A percentile compares a stretch with the other conserved stretches of the same genome.
Conservation (phyloP, 768 basidiomycete species). For the Termitomyces sp. region DNA sequence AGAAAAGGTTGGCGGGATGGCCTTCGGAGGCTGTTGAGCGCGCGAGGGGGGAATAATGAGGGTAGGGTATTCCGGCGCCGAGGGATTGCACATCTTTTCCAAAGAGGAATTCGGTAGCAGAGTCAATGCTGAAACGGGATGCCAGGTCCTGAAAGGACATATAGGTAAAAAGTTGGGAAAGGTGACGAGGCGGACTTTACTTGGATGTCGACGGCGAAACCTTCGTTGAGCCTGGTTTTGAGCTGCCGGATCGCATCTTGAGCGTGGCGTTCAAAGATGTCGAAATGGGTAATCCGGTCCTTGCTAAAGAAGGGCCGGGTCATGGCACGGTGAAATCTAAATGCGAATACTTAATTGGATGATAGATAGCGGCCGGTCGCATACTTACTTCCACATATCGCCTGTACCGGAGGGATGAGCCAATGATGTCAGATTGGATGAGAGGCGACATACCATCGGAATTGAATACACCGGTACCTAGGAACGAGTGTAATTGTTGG, state of each 20-base stretch:
- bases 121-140: slow-evolving; percentile 57
- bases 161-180: background rate
- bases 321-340: slow-evolving; percentile 61
- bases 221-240: slow-evolving; percentile 38
- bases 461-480: slow-evolving; percentile 60
- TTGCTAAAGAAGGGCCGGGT: slow-evolving; percentile 69
- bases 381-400: slow-evolving; percentile 65
- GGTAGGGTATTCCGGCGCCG: slow-evolving; percentile 47
- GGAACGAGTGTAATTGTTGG: slow-evolving; percentile 28
- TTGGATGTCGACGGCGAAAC: slow-evolving; percentile 59
- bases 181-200: slow-evolving; percentile 22
- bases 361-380: background rate
- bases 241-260: slow-evolving; percentile 43
- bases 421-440: background rate
- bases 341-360: background rate
- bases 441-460: slow-evolving; percentile 41
- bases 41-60: slow-evolving; percentile 26
- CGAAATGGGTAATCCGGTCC: slow-evolving; percentile 59
- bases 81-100: slow-evolving; percentile 49
- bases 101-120: slow-evolving; percentile 61
- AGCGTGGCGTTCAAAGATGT: slow-evolving; percentile 56
- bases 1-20: slow-evolving; percentile 42
- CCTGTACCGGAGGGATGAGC: slow-evolving; percentile 28
- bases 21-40: slow-evolving; percentile 20
- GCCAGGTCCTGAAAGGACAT: slow-evolving; percentile 31